Evolutionary conservation across 129 eudicot species (phyloP), one percentile per base, ranked within the genome.

Genomic region (Apium graveolens): DNA sequence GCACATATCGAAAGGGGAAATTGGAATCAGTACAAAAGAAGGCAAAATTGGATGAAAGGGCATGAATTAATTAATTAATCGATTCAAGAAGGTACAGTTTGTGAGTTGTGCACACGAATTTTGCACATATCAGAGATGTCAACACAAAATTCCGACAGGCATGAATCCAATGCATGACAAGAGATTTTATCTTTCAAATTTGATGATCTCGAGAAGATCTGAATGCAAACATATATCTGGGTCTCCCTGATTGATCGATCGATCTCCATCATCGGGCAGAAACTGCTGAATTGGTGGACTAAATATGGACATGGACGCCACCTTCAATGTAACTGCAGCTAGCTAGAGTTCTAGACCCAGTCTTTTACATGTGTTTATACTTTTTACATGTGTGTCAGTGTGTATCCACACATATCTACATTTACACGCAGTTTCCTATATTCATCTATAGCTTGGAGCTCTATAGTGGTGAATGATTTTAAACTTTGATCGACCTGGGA

Each of bases 241-340:
- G 45, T 21, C 75, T 7, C 5, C 8, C 75, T 38, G 75, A 70
- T 70, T 39, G 78, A 49, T 49, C 35, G 77, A 73, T 73, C 65
- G 78, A 75, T 26, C 55, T 5, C 34, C 18, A 74, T 42, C 49
- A 74, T 20, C 4, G 7, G 31, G 63, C 53, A 66, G 72, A 66
- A 66, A 11, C 39, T 29, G 72, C 10, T 31, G 72, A 66, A 66
- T 31, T 13, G 39, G 72, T 11, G 72, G 72, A 66, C 72, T 66
- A 31, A 4, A 66, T 27, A 66, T 75, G 29, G 78, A 75, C 78
- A 63, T 45, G 62, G 78, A 74, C 78, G n/a, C 57, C 57, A 74
- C 78, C 37, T 48, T 45, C 63, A 75, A 49, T 66, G 72, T 31
- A 26, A 75, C 78, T 75, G 78, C 78, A 75, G 72, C 72, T 66